Evolutionary conservation across 192 early-diverging fungal species (phyloP).

Genomic region (Coemansia biformis): DNA sequence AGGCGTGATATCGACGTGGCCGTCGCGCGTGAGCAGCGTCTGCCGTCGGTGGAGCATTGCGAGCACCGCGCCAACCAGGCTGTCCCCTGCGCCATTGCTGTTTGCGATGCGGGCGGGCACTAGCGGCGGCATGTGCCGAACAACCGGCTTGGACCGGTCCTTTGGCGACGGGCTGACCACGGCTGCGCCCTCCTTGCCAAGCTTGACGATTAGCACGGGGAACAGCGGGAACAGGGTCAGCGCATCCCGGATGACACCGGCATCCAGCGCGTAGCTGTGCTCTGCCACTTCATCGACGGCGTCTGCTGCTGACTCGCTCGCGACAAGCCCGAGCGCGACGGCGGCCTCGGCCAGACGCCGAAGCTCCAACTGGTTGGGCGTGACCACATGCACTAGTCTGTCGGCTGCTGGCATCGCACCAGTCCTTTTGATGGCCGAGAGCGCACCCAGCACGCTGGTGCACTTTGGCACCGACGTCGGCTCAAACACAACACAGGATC

Average conservation of each 20-base stretch:
- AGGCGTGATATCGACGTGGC: slow-evolving; percentile 6
- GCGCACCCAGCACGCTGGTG: slow-evolving; percentile 49
- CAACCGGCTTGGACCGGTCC: not conserved
- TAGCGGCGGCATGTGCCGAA: slow-evolving; percentile 18
- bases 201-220: slow-evolving; percentile 59
- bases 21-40: not conserved
- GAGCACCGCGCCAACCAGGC: slow-evolving; percentile 65
- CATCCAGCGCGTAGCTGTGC: slow-evolving; percentile 4
- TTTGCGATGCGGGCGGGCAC: slow-evolving; percentile 15
- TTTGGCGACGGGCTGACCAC: slow-evolving; percentile 21
- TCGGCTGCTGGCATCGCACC: not conserved
- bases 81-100: slow-evolving; percentile 49
- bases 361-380: slow-evolving; percentile 74
- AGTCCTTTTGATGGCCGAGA: slow-evolving; percentile 35
- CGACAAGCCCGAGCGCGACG: slow-evolving; percentile 11
- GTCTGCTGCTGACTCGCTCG: slow-evolving; percentile 5
- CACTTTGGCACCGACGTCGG: slow-evolving; percentile 89
- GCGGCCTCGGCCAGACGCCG: slow-evolving; percentile 52
- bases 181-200: slow-evolving; percentile 62
- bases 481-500: slow-evolving; percentile 67
- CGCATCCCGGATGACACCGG: slow-evolving; percentile 15
- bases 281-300: slow-evolving; percentile 12
- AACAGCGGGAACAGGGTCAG: slow-evolving; percentile 50
- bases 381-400: slow-evolving; percentile 52
- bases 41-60: slow-evolving; percentile 29